These are phyloP conservation scores for Starmera quercuum DNA, from an alignment of 805 yeast species.

Conservation along the genomic window DNA sequence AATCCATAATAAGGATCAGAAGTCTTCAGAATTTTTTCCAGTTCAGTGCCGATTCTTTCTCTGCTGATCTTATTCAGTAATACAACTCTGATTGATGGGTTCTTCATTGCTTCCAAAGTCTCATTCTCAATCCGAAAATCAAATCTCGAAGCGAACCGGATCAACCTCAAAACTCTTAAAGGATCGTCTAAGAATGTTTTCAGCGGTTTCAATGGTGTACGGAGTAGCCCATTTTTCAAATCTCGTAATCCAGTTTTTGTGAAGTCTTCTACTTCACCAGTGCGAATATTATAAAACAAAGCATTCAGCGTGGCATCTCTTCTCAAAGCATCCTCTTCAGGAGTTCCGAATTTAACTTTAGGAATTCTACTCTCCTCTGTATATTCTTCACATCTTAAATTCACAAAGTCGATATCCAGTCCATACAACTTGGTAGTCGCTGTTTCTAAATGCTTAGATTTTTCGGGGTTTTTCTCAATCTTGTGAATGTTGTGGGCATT, in stretches of 20 bases:
- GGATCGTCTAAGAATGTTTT: slow-evolving; percentile 94
- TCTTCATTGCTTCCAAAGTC: slow-evolving; percentile 56
- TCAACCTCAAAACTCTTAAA: slow-evolving; percentile 73
- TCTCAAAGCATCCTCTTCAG: slow-evolving; percentile 83
- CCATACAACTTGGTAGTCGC: slow-evolving; percentile 85
- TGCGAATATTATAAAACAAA: slow-evolving; percentile 73
- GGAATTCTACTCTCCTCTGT: slow-evolving; percentile 86
- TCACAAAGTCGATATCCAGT: slow-evolving; percentile 89
- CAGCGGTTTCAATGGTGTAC: slow-evolving; percentile 83
- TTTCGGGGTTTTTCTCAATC: slow-evolving; percentile 89
- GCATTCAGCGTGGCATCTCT: slow-evolving; percentile 96
- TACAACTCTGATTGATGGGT: slow-evolving; percentile 46
- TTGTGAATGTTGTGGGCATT: slow-evolving; percentile 51
- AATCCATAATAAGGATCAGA: slow-evolving; percentile 58
- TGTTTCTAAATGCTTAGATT: slow-evolving; percentile 93
- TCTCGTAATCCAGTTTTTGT: slow-evolving; percentile 75
- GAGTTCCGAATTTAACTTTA: slow-evolving; percentile 73
- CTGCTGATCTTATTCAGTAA: slow-evolving; percentile 72
- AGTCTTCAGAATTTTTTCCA: slow-evolving; percentile 69
- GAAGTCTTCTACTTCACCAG: slow-evolving; percentile 70
- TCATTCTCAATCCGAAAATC: slow-evolving; percentile 55
- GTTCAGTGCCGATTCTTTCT: slow-evolving; percentile 84
- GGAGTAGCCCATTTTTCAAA: slow-evolving; percentile 55
- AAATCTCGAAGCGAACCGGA: slow-evolving; percentile 80
- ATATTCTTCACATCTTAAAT: slow-evolving; percentile 81